Evolutionary conservation across 805 yeast genomes (phyloP).

Genomic region (Brettanomyces custersianus): DNA sequence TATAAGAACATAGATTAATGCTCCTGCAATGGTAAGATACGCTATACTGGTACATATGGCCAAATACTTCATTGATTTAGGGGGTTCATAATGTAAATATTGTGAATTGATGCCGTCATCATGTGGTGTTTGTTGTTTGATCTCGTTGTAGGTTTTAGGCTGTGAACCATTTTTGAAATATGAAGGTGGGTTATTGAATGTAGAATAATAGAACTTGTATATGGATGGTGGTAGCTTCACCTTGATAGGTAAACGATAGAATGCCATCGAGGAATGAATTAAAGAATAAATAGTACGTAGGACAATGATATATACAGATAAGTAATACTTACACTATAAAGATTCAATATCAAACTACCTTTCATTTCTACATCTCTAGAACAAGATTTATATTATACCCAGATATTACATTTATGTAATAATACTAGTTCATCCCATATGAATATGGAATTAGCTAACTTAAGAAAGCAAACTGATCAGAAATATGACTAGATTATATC

Average conservation of each 20-base stretch:
- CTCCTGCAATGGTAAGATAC: slow-evolving; percentile 7
- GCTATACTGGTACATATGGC: slow-evolving; percentile 8
- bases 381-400: not conserved
- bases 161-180: not conserved
- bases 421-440: no score
- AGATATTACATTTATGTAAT: slow-evolving; percentile 1
- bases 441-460: no score
- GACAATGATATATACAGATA: not conserved
- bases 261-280: no score
- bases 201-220: not conserved
- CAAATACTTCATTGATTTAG: no score
- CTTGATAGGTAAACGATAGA: no score
- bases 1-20: slow-evolving; percentile 5
- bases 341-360: not conserved
- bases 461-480: no score
- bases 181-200: slow-evolving; percentile 5
- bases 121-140: not conserved
- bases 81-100: no score
- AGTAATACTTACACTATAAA: not conserved
- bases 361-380: not conserved
- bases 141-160: not conserved
- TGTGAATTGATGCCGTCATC: not conserved
- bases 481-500: no score
- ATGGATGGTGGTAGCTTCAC: no score
- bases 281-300: no score